Evolutionary conservation across 352 stramenopile species (phyloP), one percentile per base, ranked within the genome.

Genomic region (Globisporangium lucens): DNA sequence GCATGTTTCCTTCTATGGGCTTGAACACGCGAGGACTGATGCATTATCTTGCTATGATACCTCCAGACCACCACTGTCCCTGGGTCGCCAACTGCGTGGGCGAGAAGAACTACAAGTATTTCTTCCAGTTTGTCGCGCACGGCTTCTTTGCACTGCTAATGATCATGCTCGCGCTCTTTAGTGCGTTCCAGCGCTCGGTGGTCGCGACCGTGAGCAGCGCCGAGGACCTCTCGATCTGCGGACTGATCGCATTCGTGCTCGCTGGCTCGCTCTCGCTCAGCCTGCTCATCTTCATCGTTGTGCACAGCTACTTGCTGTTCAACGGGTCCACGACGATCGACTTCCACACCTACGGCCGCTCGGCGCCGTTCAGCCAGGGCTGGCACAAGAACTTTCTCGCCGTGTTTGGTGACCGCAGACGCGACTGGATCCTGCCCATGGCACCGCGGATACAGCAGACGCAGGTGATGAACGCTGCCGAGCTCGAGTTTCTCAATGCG

Each of bases 61-160:
- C 38, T 47, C 13, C 63, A 95, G 98, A 99, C 77, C 97, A 99
- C 88, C 97, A 99, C 78, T 99, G 97, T 76, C 97, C 97, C 17
- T 99, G 97, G 97, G 92, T 96, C 53, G 86, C 80, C 12, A 96
- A 95, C 70, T 96, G 88, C 61, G 76, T 96, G 24, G 88, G 88
- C 46, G 72, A 89, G 67, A 72, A 75, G 61, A 96, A 96, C 77
- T 94, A 94, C 82, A 93, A 93, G 69, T 96, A 80, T 65, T 96
- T 96, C 63, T 89, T 90, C 60, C 82, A 93, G 29, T 96, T 96
- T 55, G 79, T 96, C 49, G 76, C 85, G 41, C 91, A 95, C 70
- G 82, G 75, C 15, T 93, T 90, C 65, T 52, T 94, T 9, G 77
- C 82, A 36, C 75, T 91, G 35, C 64, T 67, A 3, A 88, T 90